phyloP scores from a whole-genome alignment of 345 rosid genomes.

The Anastatica hierochuntica region DNA sequence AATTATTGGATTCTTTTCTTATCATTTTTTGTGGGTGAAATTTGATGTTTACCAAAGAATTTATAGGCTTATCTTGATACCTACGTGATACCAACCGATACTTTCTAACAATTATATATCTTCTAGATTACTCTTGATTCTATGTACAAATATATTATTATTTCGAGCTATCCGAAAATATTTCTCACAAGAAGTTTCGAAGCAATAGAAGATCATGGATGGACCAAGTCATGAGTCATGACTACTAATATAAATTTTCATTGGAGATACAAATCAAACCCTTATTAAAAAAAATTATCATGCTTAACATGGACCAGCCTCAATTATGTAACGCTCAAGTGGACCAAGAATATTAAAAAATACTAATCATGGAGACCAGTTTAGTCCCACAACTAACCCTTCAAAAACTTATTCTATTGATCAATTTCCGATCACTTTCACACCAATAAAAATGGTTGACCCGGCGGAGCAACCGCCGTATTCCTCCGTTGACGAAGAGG shows the following conservation, averaged over 20 bases:
- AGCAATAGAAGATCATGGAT: not conserved
- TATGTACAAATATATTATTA: too few relatives aligned
- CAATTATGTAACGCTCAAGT: conserved; percentile 1
- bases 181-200: too few relatives aligned
- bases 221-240: conserved; percentile 13
- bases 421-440: not conserved
- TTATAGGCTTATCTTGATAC: too few relatives aligned
- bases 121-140: too few relatives aligned
- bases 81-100: too few relatives aligned
- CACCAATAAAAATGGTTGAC: conserved; percentile 6
- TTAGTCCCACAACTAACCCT: conserved; percentile 9
- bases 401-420: not conserved
- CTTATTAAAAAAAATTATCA: too few relatives aligned
- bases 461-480: not conserved
- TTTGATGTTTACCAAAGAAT: too few relatives aligned
- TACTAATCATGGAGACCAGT: not conserved
- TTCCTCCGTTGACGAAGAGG: not conserved
- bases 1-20: too few relatives aligned
- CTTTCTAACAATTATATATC: too few relatives aligned
- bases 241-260: not conserved
- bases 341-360: conserved; percentile 6
- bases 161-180: too few relatives aligned
- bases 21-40: too few relatives aligned
- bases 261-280: not conserved
- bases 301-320: not conserved